Conservation (phyloP, 345 rosid genomes). For the Eutrema heterophyllum region DNA sequence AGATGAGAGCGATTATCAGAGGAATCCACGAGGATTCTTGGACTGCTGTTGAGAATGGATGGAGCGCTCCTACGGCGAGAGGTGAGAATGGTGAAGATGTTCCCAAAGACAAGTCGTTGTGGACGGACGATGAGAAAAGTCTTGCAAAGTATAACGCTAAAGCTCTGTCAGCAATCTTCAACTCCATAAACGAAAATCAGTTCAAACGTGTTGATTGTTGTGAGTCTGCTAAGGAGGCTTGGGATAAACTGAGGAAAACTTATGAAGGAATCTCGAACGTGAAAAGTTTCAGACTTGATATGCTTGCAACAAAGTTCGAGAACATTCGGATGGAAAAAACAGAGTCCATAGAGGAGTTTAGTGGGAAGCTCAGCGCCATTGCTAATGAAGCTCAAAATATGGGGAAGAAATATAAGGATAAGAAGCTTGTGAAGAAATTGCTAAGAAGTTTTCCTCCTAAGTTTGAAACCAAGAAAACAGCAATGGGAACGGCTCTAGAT, state of each 20-base stretch:
- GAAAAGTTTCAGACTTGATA: not conserved
- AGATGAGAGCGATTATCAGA: not conserved
- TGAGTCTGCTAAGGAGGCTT: not conserved
- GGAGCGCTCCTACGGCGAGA: no score
- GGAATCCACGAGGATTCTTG: not conserved
- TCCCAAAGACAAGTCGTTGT: not conserved
- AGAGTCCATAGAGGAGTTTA: not conserved
- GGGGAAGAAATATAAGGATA: not conserved
- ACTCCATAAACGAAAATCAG: not conserved
- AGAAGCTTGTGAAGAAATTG: not conserved
- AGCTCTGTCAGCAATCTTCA: not conserved
- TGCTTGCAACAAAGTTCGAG: not conserved
- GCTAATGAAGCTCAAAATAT: not conserved
- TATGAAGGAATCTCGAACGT: not conserved
- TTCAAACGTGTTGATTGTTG: not conserved
- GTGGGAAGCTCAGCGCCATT: not conserved
- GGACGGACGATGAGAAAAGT: not conserved
- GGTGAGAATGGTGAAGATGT: not conserved
- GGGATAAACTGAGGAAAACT: not conserved
- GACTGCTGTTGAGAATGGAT: not conserved
- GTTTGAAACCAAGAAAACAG: not conserved
- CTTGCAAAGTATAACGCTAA: not conserved
- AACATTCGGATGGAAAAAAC: not conserved
- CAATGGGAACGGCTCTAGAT: not conserved
- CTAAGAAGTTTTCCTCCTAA: no score